Percentiles rank a stretch among this genome's conserved stretches.
phyloP scores from a whole-genome alignment of 768 basidiomycete genomes.

The Russula dissimulans region DNA sequence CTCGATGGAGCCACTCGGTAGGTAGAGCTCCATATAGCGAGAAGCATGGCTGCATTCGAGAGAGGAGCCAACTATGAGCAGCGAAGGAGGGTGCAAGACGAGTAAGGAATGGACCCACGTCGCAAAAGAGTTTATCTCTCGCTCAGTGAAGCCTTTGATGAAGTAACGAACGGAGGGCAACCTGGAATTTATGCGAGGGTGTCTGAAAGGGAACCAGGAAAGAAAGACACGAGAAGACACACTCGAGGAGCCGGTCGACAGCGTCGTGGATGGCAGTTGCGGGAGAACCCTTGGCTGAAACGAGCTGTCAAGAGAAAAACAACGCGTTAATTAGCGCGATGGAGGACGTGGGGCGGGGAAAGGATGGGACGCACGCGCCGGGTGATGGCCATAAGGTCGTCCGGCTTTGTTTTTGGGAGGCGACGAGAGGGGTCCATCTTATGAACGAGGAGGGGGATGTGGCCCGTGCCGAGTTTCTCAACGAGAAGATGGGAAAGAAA shows the following conservation, averaged over 20 bases:
- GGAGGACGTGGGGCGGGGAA: constrained; percentile 1
- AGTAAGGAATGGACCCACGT: constrained; percentile 52
- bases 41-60: constrained; percentile 61
- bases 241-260: constrained; percentile 73
- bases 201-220: constrained; percentile 16
- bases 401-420: constrained; percentile 65
- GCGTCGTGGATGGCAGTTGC: constrained; percentile 57
- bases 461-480: constrained; percentile 77
- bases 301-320: constrained; percentile 37
- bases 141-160: constrained; percentile 63
- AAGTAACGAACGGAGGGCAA: constrained; percentile 70
- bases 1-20: constrained; percentile 75
- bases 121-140: constrained; percentile 86
- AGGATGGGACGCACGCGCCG: constrained; percentile 52
- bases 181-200: constrained; percentile 30
- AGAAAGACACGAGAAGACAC: constrained; percentile 29
- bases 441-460: constrained; percentile 75
- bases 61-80: constrained; percentile 22
- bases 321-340: constrained; percentile 19
- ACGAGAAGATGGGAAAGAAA: constrained; percentile 84
- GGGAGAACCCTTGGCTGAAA: constrained; percentile 44
- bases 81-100: constrained; percentile 19
- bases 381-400: constrained; percentile 60
- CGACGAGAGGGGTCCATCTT: constrained; percentile 78
- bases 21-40: constrained; percentile 81